A percentile compares a stretch with the other conserved stretches of the same genome.
phyloP scores from a whole-genome alignment of 495 filamentous ascomycete species.

The Pyrenula aspistea region DNA sequence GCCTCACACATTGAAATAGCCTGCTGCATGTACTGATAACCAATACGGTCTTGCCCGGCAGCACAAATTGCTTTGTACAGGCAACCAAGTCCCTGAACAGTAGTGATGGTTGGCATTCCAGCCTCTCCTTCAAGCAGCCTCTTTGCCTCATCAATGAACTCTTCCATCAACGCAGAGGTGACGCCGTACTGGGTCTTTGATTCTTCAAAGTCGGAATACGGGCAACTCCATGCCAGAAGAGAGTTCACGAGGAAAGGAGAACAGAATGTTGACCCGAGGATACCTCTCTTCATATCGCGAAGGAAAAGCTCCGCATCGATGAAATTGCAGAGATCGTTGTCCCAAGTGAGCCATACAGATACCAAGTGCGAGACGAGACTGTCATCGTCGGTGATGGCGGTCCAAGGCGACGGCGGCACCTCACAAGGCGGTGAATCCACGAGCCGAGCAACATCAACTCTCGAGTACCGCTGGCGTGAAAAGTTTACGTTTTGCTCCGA shows the following conservation, averaged over 20 bases:
- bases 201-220: conserved; percentile 13
- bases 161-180: conserved; percentile 6
- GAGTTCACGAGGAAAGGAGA: conserved; percentile 43
- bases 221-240: conserved; percentile 28
- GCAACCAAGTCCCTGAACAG: conserved; percentile 15
- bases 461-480: no score
- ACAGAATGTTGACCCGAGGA: conserved; percentile 29
- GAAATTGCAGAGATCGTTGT: conserved; percentile 36
- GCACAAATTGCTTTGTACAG: no score
- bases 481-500: no score
- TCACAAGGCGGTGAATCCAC: conserved; percentile 26
- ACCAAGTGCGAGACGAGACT: conserved; percentile 42
- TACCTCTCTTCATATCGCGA: conserved; percentile 25
- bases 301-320: conserved; percentile 37
- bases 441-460: conserved; percentile 35
- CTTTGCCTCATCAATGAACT: conserved; percentile 20
- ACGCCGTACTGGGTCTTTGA: conserved; percentile 10
- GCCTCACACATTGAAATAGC: no score
- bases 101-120: conserved; percentile 15
- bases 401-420: conserved; percentile 39
- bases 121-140: conserved; percentile 16
- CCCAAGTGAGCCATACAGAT: conserved; percentile 42
- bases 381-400: conserved; percentile 32
- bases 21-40: no score
- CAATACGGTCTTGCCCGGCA: no score